A percentile compares a stretch with the other conserved stretches of the same genome.
Conservation (phyloP, 768 basidiomycete species). For the Leccinum boreale region DNA sequence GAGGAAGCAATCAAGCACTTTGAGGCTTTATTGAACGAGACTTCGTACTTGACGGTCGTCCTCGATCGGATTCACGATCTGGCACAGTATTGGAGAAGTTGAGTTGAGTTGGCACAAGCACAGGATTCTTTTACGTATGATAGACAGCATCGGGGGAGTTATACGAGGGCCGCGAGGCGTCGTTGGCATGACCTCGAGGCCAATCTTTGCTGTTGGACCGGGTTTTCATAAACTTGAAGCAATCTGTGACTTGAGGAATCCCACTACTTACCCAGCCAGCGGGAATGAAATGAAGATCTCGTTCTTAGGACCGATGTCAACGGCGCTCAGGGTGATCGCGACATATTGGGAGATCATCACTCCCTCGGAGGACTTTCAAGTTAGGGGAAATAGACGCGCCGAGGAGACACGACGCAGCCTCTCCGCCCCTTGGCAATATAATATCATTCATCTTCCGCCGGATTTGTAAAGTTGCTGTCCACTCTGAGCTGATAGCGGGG, state of each 20-base stretch:
- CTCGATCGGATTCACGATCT: slow-evolving; percentile 91
- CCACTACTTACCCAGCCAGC: neutral
- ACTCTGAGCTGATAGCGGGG: neutral
- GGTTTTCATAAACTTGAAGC: neutral
- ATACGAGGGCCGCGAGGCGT: neutral
- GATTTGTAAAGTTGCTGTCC: neutral
- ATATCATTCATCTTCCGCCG: neutral
- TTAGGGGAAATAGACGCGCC: neutral
- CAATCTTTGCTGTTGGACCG: neutral
- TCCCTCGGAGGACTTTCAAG: neutral
- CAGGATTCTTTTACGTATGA: slow-evolving; percentile 3
- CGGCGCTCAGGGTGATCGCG: neutral
- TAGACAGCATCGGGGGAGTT: neutral
- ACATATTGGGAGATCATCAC: neutral
- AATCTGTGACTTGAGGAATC: neutral
- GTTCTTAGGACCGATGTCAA: neutral
- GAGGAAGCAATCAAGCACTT: slow-evolving; percentile 98
- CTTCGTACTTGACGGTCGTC: slow-evolving; percentile 88
- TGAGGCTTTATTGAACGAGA: slow-evolving; percentile 90
- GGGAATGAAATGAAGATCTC: neutral
- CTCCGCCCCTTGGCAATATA: neutral
- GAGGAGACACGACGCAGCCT: neutral
- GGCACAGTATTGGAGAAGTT: slow-evolving; percentile 87
- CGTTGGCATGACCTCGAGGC: neutral
- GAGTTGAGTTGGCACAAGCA: slow-evolving; percentile 40